Evolutionary conservation across 805 yeast species (phyloP).

Genomic region (Grigorovia jiainica): DNA sequence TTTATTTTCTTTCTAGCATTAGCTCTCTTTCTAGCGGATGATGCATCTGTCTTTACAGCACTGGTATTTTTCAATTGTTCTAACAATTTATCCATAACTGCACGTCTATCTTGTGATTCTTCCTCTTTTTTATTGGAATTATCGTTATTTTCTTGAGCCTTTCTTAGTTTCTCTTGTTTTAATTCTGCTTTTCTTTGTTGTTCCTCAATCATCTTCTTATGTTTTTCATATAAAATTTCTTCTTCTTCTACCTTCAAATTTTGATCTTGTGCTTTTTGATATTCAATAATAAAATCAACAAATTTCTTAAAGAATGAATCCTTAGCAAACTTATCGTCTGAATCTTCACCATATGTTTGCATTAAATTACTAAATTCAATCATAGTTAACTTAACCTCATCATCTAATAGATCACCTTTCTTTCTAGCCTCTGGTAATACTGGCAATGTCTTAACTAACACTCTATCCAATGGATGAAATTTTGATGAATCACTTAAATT

Average conservation of each 20-base stretch:
- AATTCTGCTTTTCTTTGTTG: slow-evolving; percentile 23
- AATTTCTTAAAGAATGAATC: slow-evolving; percentile 70
- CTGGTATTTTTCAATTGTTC: slow-evolving; percentile 85
- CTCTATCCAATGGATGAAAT: slow-evolving; percentile 78
- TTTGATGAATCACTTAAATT: slow-evolving; percentile 68
- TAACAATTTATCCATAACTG: slow-evolving; percentile 75
- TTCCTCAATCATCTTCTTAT: slow-evolving; percentile 45
- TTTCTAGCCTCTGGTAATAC: slow-evolving; percentile 67
- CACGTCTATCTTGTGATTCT: slow-evolving; percentile 26
- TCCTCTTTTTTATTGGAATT: slow-evolving; percentile 10
- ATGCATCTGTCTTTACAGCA: slow-evolving; percentile 63
- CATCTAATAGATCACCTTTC: slow-evolving; percentile 54
- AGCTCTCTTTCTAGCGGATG: slow-evolving; percentile 74
- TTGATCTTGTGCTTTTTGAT: slow-evolving; percentile 69
- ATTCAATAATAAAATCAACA: slow-evolving; percentile 69
- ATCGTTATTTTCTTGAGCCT: slow-evolving; percentile 2
- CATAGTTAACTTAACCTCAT: slow-evolving; percentile 53
- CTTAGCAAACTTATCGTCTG: slow-evolving; percentile 55
- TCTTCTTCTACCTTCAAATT: slow-evolving; percentile 79
- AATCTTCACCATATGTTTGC: slow-evolving; percentile 87
- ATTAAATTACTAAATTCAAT: slow-evolving; percentile 61
- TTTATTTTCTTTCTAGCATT: slow-evolving; percentile 55
- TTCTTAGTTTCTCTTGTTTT: slow-evolving; percentile 9
- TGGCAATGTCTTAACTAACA: slow-evolving; percentile 50
- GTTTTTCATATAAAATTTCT: slow-evolving; percentile 61